A percentile compares a stretch with the other conserved stretches of the same genome.
Evolutionary conservation across 2,329 filamentous ascomycete species (phyloP).

Genomic region (Trichoderma gracile): DNA sequence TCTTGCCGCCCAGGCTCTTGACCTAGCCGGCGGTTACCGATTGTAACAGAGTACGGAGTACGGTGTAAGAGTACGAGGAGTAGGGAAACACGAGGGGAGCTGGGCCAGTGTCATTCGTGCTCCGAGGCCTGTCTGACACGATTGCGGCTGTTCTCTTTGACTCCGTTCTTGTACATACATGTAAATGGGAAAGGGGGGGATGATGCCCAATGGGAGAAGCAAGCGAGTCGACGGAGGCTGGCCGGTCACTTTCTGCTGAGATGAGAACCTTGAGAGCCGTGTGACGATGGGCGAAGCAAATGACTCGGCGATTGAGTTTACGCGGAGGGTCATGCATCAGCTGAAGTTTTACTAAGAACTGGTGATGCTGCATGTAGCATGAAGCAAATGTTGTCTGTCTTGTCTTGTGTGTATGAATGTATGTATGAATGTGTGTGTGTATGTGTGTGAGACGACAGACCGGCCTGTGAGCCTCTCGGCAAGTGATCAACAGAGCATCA

Average conservation of each 20-base stretch:
- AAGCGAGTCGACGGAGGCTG: conserved; percentile 8
- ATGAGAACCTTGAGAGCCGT: neutral
- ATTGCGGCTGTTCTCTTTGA: too few relatives aligned
- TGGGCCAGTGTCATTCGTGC: conserved; percentile 4
- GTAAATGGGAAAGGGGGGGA: neutral
- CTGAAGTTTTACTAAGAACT: neutral
- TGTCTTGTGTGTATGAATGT: neutral
- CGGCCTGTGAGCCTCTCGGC: neutral
- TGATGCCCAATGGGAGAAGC: conserved; percentile 6
- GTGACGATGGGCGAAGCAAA: neutral
- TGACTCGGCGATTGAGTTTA: conserved; percentile 5
- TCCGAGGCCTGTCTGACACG: neutral
- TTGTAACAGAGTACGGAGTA: neutral
- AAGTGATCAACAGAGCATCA: neutral
- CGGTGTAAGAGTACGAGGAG: neutral
- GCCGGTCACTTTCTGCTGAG: neutral
- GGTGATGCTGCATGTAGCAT: neutral
- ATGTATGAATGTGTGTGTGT: neutral
- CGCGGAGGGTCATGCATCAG: neutral
- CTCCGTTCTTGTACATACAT: too few relatives aligned
- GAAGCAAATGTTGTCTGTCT: neutral
- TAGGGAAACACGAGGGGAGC: conserved; percentile 3
- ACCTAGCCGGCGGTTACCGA: conserved; percentile 11
- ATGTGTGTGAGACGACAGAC: neutral
- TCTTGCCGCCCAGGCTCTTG: neutral